Evolutionary conservation across 371 early-diverging fungal species (phyloP).

Genomic region (Vairimorpha ceranae): DNA sequence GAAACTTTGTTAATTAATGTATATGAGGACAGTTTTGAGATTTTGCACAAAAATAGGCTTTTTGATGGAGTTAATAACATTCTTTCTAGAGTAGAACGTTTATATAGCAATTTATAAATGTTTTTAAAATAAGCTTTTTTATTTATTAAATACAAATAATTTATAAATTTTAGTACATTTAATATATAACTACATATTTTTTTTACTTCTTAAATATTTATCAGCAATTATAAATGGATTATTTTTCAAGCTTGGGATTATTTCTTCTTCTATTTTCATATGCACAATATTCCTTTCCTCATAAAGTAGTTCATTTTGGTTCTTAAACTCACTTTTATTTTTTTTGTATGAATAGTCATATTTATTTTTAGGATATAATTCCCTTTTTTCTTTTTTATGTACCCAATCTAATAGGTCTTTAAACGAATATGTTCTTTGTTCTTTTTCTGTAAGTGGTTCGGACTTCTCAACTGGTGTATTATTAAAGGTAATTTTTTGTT

Average conservation of each 20-base stretch:
- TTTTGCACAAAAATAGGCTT: not conserved
- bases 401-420: not conserved
- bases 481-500: not conserved
- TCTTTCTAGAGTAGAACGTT: slow-evolving; percentile 15
- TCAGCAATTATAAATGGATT: slow-evolving; percentile 4
- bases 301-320: too few relatives aligned
- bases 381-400: slow-evolving; percentile 1
- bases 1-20: not conserved
- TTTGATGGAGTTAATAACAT: slow-evolving; percentile 2
- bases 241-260: not conserved
- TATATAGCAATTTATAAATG: not conserved
- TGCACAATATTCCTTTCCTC: slow-evolving; percentile 10
- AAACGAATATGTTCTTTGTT: not conserved
- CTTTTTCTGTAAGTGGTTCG: not conserved
- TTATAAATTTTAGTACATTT: not conserved
- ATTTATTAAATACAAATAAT: not conserved
- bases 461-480: not conserved
- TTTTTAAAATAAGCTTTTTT: not conserved
- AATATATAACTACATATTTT: not conserved
- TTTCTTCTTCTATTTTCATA: slow-evolving; percentile 3
- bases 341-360: slow-evolving; percentile 8
- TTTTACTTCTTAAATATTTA: not conserved
- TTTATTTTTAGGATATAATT: slow-evolving; percentile 14
- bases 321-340: not conserved
- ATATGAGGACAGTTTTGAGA: slow-evolving; percentile 1